Base-by-base conservation (phyloP, 805 yeast genomes). In the Saccharomycopsis olivae region DNA sequence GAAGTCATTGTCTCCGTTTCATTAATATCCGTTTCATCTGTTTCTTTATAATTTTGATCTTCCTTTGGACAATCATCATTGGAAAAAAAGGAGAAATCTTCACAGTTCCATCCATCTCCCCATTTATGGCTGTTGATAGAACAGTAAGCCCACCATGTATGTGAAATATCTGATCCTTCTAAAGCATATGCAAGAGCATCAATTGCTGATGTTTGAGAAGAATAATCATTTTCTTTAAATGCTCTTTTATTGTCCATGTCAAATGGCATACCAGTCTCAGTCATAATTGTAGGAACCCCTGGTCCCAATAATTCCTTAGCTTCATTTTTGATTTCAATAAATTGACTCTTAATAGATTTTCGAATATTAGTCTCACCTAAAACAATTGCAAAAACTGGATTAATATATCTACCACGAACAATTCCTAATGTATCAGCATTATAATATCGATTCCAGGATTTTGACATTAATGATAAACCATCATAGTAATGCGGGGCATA, bases 251-350 rank as follows among this genome's bases (percentile, higher is more conserved):
- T 67, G 57, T 89, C 88, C 96, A 89, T 84, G 57, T 92, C 96
- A 56, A 80, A 85, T 2, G 98, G 97, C 79, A 89, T 85, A 4
- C 98, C 98, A n/a, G 89, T 87, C 57, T 89, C 98, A 1, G 94
- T 74, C 68, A 92, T 77, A 17, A 89, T 60, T 8, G 81, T 70
- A 0, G 96, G 95, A 8, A 86, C 65, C 8, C 56, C 37, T 1
- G 49, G 43, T 2, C 96, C 96, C 28, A 88, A 57, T 23, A 69
- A 56, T 3, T 66, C 67, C 4, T 60, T 54, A 3, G 86, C 75
- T 54, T 92, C 97, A 16, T 56, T 53, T 39, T 68, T 70, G 62
- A 89, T 70, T 43, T 71, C 79, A n/a, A 55, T 50, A 42, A 89
- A 62, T 59, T 89, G 96, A 35, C 62, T 68, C 39, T 69, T 66